Conservation (phyloP, 768 basidiomycete species). For the Serendipita vermifera region DNA sequence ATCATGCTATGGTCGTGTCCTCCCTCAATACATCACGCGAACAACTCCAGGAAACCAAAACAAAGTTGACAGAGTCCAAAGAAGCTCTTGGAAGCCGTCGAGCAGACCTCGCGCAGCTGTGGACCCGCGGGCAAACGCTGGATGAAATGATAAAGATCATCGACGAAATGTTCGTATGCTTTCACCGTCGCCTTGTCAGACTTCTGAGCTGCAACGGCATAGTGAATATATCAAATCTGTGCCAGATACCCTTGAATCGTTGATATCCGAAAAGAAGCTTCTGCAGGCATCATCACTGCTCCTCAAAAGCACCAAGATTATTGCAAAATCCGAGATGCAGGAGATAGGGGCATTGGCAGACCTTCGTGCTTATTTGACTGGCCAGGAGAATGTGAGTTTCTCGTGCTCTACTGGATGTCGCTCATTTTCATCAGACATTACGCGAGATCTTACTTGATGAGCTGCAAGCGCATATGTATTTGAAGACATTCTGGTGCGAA, state of each 20-base stretch:
- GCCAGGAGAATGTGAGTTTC: constrained; percentile 70
- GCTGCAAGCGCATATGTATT: constrained; percentile 90
- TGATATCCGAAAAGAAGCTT: constrained; percentile 93
- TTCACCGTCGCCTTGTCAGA: neutral
- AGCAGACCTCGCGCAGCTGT: constrained; percentile 79
- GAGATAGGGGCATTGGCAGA: constrained; percentile 94
- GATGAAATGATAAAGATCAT: constrained; percentile 93
- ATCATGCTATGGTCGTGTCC: constrained; percentile 65
- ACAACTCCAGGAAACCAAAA: constrained; percentile 59
- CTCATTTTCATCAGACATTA: constrained; percentile 44
- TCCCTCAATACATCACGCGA: constrained; percentile 62
- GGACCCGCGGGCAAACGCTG: constrained; percentile 77
- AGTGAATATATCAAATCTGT: constrained; percentile 86
- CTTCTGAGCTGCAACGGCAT: constrained; percentile 15
- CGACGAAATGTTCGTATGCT: constrained; percentile 79
- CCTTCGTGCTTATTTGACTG: constrained; percentile 64
- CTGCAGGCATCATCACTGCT: constrained; percentile 80
- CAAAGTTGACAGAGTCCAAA: constrained; percentile 61
- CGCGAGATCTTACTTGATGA: constrained; percentile 92
- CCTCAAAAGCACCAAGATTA: constrained; percentile 75
- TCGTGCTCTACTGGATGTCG: neutral
- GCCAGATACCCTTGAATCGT: constrained; percentile 79
- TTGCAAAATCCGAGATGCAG: constrained; percentile 82
- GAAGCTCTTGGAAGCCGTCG: constrained; percentile 69
- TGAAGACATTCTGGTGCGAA: constrained; percentile 95